Conservation (phyloP, 2,329 filamentous ascomycete species). For the Fusarium sp. region DNA sequence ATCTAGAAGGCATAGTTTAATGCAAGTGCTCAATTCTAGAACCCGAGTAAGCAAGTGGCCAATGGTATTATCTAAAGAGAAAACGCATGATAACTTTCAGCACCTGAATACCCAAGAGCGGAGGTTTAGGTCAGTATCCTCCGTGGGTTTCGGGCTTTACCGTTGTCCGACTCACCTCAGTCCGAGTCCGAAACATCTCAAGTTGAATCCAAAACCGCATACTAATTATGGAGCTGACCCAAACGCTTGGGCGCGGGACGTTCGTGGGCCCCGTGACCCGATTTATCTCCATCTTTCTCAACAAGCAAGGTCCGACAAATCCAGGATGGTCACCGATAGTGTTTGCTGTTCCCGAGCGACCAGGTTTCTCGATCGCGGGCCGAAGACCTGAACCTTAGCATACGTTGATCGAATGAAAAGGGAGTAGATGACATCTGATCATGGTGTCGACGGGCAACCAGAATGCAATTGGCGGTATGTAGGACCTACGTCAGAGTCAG, state of each 20-base stretch:
- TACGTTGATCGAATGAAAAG: constrained; percentile 23
- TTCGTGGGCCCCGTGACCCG: constrained; percentile 22
- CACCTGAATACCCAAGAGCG: background rate
- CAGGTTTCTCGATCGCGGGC: constrained; percentile 20
- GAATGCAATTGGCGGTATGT: constrained; percentile 14
- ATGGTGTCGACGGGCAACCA: background rate
- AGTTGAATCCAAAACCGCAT: constrained; percentile 3
- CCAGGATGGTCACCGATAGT: constrained; percentile 9
- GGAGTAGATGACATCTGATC: constrained; percentile 22
- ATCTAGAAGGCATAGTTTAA: constrained; percentile 18
- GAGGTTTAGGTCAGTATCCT: background rate
- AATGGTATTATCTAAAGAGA: constrained; percentile 5
- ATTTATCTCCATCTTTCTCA: constrained; percentile 25
- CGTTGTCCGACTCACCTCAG: constrained; percentile 15
- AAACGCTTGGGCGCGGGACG: constrained; percentile 27
- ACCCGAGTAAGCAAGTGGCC: background rate
- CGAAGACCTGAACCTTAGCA: constrained; percentile 29
- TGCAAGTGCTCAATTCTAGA: background rate
- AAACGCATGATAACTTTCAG: background rate
- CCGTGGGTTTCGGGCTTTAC: constrained; percentile 6
- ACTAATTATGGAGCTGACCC: constrained; percentile 27
- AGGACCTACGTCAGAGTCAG: constrained; percentile 9
- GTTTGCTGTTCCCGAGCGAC: constrained; percentile 10
- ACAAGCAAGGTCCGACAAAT: constrained; percentile 13
- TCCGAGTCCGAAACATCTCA: constrained; percentile 12